phyloP scores from a whole-genome alignment of 2,329 filamentous ascomycete genomes.

The Trichophyton mentagrophytes region DNA sequence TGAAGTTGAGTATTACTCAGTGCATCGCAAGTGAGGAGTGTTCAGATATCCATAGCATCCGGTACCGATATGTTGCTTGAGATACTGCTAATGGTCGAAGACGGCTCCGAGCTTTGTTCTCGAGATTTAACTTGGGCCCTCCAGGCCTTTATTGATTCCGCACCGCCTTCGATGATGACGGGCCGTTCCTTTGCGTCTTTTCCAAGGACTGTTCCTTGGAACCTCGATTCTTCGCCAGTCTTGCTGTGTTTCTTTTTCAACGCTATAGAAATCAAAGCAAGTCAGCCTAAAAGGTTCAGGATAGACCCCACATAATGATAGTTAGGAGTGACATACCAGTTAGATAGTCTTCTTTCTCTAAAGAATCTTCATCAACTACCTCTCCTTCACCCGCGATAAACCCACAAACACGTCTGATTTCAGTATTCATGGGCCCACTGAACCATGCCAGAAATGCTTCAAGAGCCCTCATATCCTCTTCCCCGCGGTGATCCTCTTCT shows the following conservation, averaged over 20 bases:
- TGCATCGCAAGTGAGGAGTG: too few species aligned
- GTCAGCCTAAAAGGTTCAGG: conserved; percentile 6
- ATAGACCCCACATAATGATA: background rate
- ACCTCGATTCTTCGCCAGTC: conserved; percentile 73
- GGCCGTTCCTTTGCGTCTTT: conserved; percentile 57
- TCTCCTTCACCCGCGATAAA: conserved; percentile 48
- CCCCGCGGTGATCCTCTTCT: conserved; percentile 55
- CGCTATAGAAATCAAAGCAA: conserved; percentile 33
- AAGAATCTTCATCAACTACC: conserved; percentile 37
- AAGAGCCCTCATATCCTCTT: conserved; percentile 68
- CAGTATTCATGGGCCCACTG: conserved; percentile 56
- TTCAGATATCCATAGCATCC: conserved; percentile 27
- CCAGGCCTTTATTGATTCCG: conserved; percentile 57
- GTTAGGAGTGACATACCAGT: conserved; percentile 39
- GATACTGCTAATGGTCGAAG: conserved; percentile 28
- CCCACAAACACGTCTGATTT: conserved; percentile 69
- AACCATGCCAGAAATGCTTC: conserved; percentile 72
- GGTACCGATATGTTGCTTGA: conserved; percentile 29
- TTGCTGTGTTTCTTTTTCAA: conserved; percentile 90
- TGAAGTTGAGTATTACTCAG: too few species aligned
- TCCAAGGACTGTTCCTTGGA: conserved; percentile 72
- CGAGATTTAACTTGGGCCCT: conserved; percentile 26
- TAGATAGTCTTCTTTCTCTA: conserved; percentile 57
- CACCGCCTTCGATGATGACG: conserved; percentile 67
- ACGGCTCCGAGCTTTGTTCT: conserved; percentile 20